phyloP scores from a whole-genome alignment of 129 eudicot genomes.

The Pittosporum tobira region DNA sequence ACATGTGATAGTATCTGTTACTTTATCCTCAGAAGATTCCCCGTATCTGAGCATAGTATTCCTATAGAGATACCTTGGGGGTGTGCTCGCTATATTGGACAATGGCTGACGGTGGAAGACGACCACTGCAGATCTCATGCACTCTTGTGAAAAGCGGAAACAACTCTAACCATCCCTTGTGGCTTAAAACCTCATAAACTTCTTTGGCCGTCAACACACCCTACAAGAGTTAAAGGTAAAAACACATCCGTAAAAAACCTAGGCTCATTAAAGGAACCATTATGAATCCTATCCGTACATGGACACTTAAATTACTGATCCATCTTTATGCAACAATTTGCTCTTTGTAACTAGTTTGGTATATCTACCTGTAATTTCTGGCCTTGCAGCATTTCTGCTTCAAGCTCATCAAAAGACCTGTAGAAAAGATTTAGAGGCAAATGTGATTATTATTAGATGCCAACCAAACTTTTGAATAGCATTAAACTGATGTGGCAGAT shows the following conservation, averaged over 20 bases:
- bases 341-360: background rate
- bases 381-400: slow-evolving; percentile 97
- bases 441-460: slow-evolving; percentile 1
- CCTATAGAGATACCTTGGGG: slow-evolving; percentile 34
- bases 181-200: slow-evolving; percentile 77
- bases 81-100: slow-evolving; percentile 65
- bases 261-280: no score
- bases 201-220: slow-evolving; percentile 95
- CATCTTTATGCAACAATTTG: background rate
- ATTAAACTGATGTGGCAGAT: background rate
- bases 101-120: slow-evolving; percentile 74
- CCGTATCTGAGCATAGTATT: slow-evolving; percentile 27
- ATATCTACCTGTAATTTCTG: slow-evolving; percentile 83
- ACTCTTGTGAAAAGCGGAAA: slow-evolving; percentile 88
- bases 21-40: background rate
- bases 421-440: slow-evolving; percentile 11
- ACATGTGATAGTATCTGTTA: background rate
- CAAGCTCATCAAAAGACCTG: slow-evolving; percentile 96
- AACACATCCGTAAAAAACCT: background rate
- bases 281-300: no score
- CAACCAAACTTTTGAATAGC: background rate
- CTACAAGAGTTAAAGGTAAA: slow-evolving; percentile 29
- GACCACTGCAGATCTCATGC: slow-evolving; percentile 82
- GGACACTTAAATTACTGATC: background rate
- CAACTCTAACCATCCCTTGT: slow-evolving; percentile 77